These are phyloP conservation scores for Magnusiomyces paraingens DNA, from an alignment of 1,139 yeast genomes.

Conservation along the genomic window DNA sequence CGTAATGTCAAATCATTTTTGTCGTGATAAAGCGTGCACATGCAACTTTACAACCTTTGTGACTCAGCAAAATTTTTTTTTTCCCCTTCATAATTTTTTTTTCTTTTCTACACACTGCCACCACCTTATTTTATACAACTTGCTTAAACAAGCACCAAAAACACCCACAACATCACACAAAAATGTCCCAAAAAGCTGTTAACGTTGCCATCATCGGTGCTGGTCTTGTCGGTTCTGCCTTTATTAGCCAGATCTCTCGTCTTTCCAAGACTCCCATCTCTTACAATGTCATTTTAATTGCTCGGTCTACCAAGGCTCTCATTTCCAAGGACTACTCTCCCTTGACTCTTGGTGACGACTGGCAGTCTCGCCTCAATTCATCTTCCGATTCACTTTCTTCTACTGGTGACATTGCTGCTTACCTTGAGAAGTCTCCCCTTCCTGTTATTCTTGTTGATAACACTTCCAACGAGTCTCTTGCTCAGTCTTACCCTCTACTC, in stretches of 20 bases:
- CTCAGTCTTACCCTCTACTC: constrained; percentile 69
- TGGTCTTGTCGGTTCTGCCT: constrained; percentile 93
- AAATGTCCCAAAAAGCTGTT: neutral
- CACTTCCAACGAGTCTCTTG: constrained; percentile 77
- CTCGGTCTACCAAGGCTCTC: constrained; percentile 65
- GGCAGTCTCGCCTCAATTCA: constrained; percentile 39
- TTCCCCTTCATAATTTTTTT: too few relatives aligned
- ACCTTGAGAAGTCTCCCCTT: constrained; percentile 54
- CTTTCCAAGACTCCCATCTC: constrained; percentile 36
- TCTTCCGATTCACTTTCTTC: constrained; percentile 48
- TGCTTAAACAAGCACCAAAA: too few relatives aligned
- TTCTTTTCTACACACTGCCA: too few relatives aligned
- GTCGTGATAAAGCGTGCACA: too few relatives aligned
- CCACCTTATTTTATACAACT: too few relatives aligned
- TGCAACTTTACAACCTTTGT: too few relatives aligned
- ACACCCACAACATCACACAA: too few relatives aligned
- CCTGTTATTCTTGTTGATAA: constrained; percentile 89
- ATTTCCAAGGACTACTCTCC: constrained; percentile 65
- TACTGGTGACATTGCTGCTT: constrained; percentile 52
- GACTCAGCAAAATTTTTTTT: too few relatives aligned
- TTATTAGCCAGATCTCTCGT: constrained; percentile 60
- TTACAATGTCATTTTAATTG: constrained; percentile 74
- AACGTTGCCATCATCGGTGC: constrained; percentile 42
- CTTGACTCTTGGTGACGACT: constrained; percentile 48
- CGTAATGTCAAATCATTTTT: too few relatives aligned